Evolutionary conservation across 2,329 filamentous ascomycete species (phyloP).

Genomic region (Aspergillus niger): DNA sequence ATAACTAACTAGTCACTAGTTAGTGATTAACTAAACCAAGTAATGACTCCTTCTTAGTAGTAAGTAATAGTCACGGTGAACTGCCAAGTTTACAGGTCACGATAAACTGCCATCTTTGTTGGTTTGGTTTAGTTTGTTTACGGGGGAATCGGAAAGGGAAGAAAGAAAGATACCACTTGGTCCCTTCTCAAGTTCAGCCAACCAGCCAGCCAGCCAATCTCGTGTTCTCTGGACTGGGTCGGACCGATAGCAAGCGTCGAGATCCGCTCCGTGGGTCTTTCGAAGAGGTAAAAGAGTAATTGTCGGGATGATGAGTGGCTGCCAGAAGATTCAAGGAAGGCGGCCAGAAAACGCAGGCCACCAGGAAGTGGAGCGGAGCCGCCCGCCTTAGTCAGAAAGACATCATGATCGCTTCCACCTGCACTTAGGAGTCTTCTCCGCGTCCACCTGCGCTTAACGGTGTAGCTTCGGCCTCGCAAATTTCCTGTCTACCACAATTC

Average conservation of each 20-base stretch:
- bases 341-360: too few species aligned
- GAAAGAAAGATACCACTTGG: background rate
- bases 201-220: background rate
- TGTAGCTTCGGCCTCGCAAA: constrained; percentile 3
- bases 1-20: too few species aligned
- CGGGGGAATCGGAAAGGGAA: background rate
- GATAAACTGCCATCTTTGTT: too few species aligned
- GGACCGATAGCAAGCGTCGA: constrained; percentile 11
- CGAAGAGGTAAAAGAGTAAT: constrained; percentile 5
- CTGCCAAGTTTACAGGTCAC: too few species aligned
- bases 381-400: constrained; percentile 7
- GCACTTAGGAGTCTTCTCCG: constrained; percentile 32
- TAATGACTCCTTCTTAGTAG: too few species aligned
- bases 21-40: too few species aligned
- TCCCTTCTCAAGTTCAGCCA: background rate
- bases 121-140: too few species aligned
- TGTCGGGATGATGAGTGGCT: constrained; percentile 1
- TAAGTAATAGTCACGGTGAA: too few species aligned
- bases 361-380: background rate
- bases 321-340: background rate
- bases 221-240: background rate
- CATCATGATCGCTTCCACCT: constrained; percentile 27
- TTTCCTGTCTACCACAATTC: constrained; percentile 5
- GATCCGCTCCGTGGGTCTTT: constrained; percentile 4
- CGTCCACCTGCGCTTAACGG: background rate